Evolutionary conservation across 139 green algal species (phyloP), one percentile per base, ranked within the genome.

Genomic region (Picochlorum sp.): DNA sequence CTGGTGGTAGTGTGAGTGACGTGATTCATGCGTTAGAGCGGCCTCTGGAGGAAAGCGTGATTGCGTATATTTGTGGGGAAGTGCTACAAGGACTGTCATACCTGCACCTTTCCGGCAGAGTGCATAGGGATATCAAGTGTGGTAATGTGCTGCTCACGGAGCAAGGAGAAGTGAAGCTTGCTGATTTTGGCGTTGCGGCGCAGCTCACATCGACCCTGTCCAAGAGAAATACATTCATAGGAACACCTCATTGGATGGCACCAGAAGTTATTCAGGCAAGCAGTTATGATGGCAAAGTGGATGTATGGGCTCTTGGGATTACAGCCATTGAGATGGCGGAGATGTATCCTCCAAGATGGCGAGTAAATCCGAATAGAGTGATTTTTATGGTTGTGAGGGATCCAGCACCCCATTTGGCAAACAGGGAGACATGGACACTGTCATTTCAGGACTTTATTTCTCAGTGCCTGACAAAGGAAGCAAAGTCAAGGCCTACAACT

Each of bases 181-280:
- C 73, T 15, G 73, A 79, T 49, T 79, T 79, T 65, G 73, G 73
- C 11, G 87, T 94, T 38, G 73, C 73, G 1, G 73, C 73, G 67
- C 78, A 70, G 82, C 83, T 51, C 79, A 95, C 86, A 24, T 79
- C 65, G 63, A 95, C 90, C 20, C 83, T 95, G 73, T 83, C 74
- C 45, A 95, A 95, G 76, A 76, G 85, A 57, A 90, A 95, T 72
- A 96, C 90, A n/a, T 97, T 96, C 78, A 95, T 97, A 37, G 90
- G 90, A 24, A 97, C 90, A 4, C 90, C 90, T 14, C 90, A 97
- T 83, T 97, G 90, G 89, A 97, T 97, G 90, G 88, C 90, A 4
- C 90, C 90, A 0, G 90, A 97, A 72, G 87, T 97, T 66, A 95
- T 97, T 31, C 83, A 91, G 67, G 86, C 92, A 63, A 84, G 68